These are phyloP conservation scores for Linum lewisii DNA, from an alignment of 345 rosid genomes.

Conservation along the genomic window DNA sequence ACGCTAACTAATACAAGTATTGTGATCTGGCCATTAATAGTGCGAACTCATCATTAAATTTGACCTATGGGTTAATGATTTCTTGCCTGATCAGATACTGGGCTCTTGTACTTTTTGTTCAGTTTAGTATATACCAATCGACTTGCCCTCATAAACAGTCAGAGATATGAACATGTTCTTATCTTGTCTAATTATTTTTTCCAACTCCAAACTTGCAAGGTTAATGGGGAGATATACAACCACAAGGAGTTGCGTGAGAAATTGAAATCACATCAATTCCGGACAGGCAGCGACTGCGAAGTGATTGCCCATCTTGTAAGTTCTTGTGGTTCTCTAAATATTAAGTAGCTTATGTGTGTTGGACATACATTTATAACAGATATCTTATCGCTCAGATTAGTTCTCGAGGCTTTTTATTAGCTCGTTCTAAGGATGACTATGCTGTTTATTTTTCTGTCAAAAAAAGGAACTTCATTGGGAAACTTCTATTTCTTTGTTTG, in stretches of 20 bases:
- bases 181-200: background rate
- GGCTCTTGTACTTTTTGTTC: too few species aligned
- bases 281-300: constrained; percentile 86
- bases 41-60: too few species aligned
- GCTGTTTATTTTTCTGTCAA: background rate
- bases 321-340: constrained; percentile 4
- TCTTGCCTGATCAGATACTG: too few species aligned
- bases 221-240: constrained; percentile 86
- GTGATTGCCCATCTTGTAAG: constrained; percentile 87
- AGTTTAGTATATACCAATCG: too few species aligned
- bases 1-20: too few species aligned
- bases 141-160: background rate
- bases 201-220: constrained; percentile 26
- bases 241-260: constrained; percentile 52
- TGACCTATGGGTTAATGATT: too few species aligned
- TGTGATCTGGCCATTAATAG: too few species aligned
- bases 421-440: background rate
- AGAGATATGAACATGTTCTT: background rate
- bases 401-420: background rate
- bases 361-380: background rate
- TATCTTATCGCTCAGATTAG: background rate
- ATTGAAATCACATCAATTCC: constrained; percentile 50
- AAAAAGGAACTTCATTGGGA: background rate
- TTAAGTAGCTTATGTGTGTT: background rate
- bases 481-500: background rate